A percentile compares a stretch with the other conserved stretches of the same genome.
Conservation (phyloP, 345 rosid genomes). For the Geranium brycei region DNA sequence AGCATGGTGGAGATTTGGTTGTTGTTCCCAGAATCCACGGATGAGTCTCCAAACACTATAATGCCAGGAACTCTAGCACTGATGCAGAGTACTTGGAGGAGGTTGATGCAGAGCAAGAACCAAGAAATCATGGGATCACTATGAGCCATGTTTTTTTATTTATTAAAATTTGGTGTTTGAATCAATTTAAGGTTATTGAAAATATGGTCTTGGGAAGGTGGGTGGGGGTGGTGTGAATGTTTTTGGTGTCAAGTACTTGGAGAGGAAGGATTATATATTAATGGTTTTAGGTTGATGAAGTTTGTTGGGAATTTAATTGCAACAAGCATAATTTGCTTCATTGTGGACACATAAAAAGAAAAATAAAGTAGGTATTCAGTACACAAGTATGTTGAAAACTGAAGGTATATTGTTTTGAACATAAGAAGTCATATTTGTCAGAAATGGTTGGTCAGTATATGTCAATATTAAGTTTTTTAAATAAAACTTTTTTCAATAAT, state of each 20-base stretch:
- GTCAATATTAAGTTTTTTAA: too few species aligned
- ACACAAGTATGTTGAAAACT: too few species aligned
- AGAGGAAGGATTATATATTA: not conserved
- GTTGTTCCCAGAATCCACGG: constrained; percentile 5
- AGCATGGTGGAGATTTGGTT: not conserved
- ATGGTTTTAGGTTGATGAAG: not conserved
- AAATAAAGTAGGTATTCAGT: too few species aligned
- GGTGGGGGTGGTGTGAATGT: not conserved
- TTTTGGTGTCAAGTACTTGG: not conserved
- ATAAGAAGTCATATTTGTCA: too few species aligned
- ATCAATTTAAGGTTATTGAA: too few species aligned
- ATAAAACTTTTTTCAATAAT: too few species aligned
- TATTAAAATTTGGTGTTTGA: too few species aligned
- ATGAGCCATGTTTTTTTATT: not conserved
- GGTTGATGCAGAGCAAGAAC: not conserved
- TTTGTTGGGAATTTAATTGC: not conserved
- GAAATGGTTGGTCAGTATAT: too few species aligned
- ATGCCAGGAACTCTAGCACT: not conserved
- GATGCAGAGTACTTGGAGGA: not conserved
- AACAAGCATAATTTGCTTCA: not conserved
- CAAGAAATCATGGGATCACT: not conserved
- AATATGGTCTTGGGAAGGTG: too few species aligned
- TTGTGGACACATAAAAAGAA: not conserved
- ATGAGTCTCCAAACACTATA: constrained; percentile 5
- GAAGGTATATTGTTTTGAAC: too few species aligned